phyloP scores from a whole-genome alignment of 2,329 filamentous ascomycete species.

The Aspergillus bombycis region DNA sequence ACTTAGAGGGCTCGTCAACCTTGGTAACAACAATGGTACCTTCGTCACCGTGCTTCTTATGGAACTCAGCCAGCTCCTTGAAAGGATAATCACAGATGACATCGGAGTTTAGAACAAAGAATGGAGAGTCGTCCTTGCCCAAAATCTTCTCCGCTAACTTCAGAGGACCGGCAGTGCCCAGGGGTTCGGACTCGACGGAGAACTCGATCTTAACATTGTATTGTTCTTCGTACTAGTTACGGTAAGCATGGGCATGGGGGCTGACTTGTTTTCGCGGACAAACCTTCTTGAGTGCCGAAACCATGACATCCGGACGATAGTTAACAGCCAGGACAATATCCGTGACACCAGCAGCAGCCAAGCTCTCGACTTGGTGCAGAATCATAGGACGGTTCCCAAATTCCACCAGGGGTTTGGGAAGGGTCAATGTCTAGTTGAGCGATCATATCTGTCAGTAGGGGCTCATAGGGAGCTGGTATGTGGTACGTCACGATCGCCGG shows the following conservation, averaged over 20 bases:
- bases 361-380: constrained; percentile 92
- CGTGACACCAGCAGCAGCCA: constrained; percentile 90
- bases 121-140: constrained; percentile 88
- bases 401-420: constrained; percentile 96
- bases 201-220: constrained; percentile 97
- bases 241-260: constrained; percentile 7
- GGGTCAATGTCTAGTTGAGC: constrained; percentile 76
- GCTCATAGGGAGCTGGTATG: constrained; percentile 1
- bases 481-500: constrained; percentile 18
- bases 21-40: constrained; percentile 98
- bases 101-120: constrained; percentile 98
- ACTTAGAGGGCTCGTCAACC: constrained; percentile 98
- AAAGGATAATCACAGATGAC: constrained; percentile 99
- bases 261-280: constrained; percentile 24
- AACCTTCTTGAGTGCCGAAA: constrained; percentile 86
- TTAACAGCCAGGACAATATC: constrained; percentile 98
- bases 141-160: constrained; percentile 94
- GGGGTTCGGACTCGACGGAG: constrained; percentile 92
- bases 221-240: constrained; percentile 75
- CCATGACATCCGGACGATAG: constrained; percentile 98
- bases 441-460: constrained; percentile 19
- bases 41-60: constrained; percentile 90
- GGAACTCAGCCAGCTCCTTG: constrained; percentile 84
- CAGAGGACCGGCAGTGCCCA: constrained; percentile 91
- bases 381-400: constrained; percentile 99